These are phyloP conservation scores for Artemisia argyi DNA, from an alignment of 129 eudicot genomes.

Conservation along the genomic window DNA sequence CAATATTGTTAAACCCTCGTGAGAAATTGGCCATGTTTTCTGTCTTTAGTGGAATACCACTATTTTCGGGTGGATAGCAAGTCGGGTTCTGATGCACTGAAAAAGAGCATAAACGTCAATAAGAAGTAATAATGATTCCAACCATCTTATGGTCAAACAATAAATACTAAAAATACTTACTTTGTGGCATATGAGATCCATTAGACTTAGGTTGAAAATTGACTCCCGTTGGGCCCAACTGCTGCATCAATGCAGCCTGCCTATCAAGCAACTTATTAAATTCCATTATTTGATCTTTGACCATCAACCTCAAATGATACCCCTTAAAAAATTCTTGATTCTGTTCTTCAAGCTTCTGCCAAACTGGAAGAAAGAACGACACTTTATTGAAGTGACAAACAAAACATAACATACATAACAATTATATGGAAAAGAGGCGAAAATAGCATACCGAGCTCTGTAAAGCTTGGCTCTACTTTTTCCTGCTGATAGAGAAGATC, in stretches of 20 bases:
- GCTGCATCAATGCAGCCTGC: slow-evolving; percentile 74
- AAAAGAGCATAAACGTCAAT: slow-evolving; percentile 5
- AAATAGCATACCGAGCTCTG: slow-evolving; percentile 67
- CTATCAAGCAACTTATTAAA: slow-evolving; percentile 76
- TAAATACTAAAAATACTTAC: slow-evolving; percentile 38
- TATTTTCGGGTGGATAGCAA: slow-evolving; percentile 46
- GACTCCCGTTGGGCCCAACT: slow-evolving; percentile 41
- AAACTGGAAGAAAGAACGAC: slow-evolving; percentile 43
- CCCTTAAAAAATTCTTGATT: slow-evolving; percentile 85
- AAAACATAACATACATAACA: neutral
- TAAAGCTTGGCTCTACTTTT: slow-evolving; percentile 69
- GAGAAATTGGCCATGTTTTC: slow-evolving; percentile 54
- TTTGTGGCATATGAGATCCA: slow-evolving; percentile 61
- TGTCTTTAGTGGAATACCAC: slow-evolving; percentile 40
- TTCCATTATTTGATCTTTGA: slow-evolving; percentile 82
- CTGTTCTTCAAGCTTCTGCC: slow-evolving; percentile 87
- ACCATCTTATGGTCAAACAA: neutral
- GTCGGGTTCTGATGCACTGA: slow-evolving; percentile 62
- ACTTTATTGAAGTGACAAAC: slow-evolving; percentile 3
- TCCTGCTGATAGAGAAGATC: slow-evolving; percentile 55
- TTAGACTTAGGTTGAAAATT: slow-evolving; percentile 48
- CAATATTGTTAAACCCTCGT: slow-evolving; percentile 47
- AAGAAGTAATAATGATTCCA: neutral
- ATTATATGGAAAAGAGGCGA: neutral
- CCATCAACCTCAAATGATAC: slow-evolving; percentile 67